Conservation (phyloP, 805 yeast genomes). For the Candida andamanensis region DNA sequence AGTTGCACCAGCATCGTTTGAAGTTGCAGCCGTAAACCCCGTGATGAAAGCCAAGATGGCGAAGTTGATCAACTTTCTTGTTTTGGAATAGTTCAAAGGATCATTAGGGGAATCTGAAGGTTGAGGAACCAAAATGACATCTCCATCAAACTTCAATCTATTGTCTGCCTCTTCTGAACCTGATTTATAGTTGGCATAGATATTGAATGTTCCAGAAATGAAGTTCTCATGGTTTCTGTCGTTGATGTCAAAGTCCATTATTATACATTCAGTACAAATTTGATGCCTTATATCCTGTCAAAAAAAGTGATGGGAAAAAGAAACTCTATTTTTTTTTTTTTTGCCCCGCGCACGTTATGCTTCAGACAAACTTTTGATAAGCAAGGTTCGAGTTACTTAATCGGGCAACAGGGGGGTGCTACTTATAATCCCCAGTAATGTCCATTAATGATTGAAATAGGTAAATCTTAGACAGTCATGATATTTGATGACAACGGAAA, state of each 20-base stretch:
- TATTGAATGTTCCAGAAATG: constrained; percentile 53
- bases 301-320: too few relatives aligned
- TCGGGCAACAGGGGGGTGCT: too few relatives aligned
- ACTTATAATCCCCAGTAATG: too few relatives aligned
- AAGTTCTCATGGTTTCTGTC: constrained; percentile 32
- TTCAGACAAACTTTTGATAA: too few relatives aligned
- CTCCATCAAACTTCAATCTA: constrained; percentile 17
- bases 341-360: too few relatives aligned
- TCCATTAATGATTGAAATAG: too few relatives aligned
- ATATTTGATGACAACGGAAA: too few relatives aligned
- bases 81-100: constrained; percentile 40
- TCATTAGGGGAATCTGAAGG: constrained; percentile 48
- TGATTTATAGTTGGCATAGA: constrained; percentile 24
- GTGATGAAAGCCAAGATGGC: constrained; percentile 36
- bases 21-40: constrained; percentile 45
- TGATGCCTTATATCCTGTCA: too few relatives aligned
- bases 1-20: constrained; percentile 46
- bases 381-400: too few relatives aligned
- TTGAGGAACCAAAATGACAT: constrained; percentile 41
- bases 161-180: constrained; percentile 7
- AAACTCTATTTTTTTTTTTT: too few relatives aligned
- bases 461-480: too few relatives aligned
- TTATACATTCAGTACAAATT: too few relatives aligned
- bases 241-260: constrained; percentile 30
- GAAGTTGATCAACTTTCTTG: constrained; percentile 35